phyloP scores from a whole-genome alignment of 176 grass and related monocot genomes.

The Typha latifolia region DNA sequence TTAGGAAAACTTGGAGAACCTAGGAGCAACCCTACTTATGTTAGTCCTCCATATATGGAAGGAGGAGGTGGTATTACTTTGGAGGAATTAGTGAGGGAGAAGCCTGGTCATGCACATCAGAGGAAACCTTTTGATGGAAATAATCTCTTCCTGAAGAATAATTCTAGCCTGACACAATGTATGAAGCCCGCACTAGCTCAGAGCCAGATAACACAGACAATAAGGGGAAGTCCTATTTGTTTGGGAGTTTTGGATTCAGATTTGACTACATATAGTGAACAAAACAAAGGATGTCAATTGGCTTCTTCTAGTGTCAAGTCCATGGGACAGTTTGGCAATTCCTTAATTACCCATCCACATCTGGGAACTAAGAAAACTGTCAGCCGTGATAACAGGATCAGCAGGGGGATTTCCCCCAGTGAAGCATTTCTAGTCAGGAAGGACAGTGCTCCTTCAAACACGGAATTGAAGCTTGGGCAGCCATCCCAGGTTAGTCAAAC shows the following conservation, averaged over 20 bases:
- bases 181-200: conserved; percentile 18
- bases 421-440: conserved; percentile 27
- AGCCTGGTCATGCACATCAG: conserved; percentile 19
- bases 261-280: conserved; percentile 12
- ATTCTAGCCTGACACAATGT: conserved; percentile 3
- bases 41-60: conserved; percentile 22
- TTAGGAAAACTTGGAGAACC: conserved; percentile 26
- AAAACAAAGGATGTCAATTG: conserved; percentile 32
- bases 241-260: conserved; percentile 15
- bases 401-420: conserved; percentile 6
- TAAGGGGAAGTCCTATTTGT: conserved; percentile 17
- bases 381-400: conserved; percentile 20
- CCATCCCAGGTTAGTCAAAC: conserved; percentile 46
- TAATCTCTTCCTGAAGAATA: conserved; percentile 26
- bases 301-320: conserved; percentile 29
- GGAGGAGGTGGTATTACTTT: conserved; percentile 12
- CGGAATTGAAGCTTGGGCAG: conserved; percentile 72
- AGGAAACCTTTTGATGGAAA: conserved; percentile 19
- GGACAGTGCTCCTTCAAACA: conserved; percentile 36
- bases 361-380: conserved; percentile 23
- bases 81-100: conserved; percentile 18
- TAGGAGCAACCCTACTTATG: conserved; percentile 25
- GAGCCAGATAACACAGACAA: conserved; percentile 11
- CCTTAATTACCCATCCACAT: conserved; percentile 13
- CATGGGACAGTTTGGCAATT: conserved; percentile 30